A percentile compares a stretch with the other conserved stretches of the same genome.
phyloP scores from a whole-genome alignment of 2,329 filamentous ascomycete genomes.

The Phialophora chinensis region DNA sequence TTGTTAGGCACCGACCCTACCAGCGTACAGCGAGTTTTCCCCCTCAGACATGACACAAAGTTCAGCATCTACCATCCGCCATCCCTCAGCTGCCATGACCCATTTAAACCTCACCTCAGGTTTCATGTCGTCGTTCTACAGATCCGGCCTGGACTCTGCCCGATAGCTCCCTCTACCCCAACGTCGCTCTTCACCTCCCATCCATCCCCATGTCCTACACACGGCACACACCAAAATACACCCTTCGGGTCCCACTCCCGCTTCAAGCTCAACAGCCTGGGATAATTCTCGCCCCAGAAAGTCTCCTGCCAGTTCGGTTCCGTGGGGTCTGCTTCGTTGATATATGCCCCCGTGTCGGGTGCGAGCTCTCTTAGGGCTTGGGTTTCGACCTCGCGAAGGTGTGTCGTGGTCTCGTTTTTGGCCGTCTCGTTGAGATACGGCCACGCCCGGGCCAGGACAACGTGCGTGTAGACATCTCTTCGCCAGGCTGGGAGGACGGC shows the following conservation, averaged over 20 bases:
- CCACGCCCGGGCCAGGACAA: slow-evolving; percentile 33
- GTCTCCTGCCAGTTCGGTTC: slow-evolving; percentile 49
- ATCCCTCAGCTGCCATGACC: background rate
- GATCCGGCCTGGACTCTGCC: slow-evolving; percentile 30
- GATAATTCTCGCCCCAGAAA: slow-evolving; percentile 50
- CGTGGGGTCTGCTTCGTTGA: slow-evolving; percentile 47
- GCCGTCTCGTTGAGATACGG: slow-evolving; percentile 30
- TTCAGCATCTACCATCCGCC: background rate
- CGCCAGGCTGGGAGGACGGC: slow-evolving; percentile 45
- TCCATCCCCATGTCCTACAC: slow-evolving; percentile 41
- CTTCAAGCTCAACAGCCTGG: slow-evolving; percentile 42
- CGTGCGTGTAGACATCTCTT: slow-evolving; percentile 42
- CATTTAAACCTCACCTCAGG: background rate
- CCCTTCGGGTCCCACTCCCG: slow-evolving; percentile 42
- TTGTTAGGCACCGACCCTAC: background rate
- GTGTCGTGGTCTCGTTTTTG: slow-evolving; percentile 26
- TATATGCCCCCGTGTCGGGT: slow-evolving; percentile 41
- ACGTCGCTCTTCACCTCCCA: slow-evolving; percentile 36
- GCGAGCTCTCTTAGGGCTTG: slow-evolving; percentile 41
- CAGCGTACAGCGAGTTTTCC: background rate
- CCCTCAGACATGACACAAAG: background rate
- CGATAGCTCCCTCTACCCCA: slow-evolving; percentile 28
- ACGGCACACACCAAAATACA: slow-evolving; percentile 41
- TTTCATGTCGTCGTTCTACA: slow-evolving; percentile 13
- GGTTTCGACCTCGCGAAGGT: slow-evolving; percentile 32